Evolutionary conservation across 306 rosid genomes (phyloP).

Genomic region (Corylus avellana): DNA sequence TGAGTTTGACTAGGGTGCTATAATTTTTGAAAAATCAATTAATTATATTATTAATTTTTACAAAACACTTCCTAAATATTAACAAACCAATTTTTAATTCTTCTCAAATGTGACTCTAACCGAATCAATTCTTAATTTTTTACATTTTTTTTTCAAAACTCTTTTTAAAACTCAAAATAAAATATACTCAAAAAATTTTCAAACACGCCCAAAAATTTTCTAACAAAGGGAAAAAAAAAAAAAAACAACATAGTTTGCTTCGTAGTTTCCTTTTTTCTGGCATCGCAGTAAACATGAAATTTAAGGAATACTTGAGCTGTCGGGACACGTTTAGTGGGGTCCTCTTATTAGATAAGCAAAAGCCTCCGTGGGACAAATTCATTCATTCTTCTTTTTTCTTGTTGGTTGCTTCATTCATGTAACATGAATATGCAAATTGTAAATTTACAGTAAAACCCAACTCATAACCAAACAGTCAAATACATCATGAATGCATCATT

Average conservation of each 20-base stretch:
- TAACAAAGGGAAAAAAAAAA: background rate
- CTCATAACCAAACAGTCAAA: background rate
- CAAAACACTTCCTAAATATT: too few species aligned
- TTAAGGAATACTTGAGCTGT: constrained; percentile 28
- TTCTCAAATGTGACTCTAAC: too few species aligned
- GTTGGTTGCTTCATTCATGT: constrained; percentile 52
- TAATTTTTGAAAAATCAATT: too few species aligned
- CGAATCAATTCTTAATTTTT: too few species aligned
- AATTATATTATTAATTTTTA: too few species aligned
- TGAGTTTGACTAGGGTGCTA: too few species aligned
- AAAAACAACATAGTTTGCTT: background rate
- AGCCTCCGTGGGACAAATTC: constrained; percentile 20
- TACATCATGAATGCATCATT: background rate
- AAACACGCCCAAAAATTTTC: background rate
- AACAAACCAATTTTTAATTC: too few species aligned
- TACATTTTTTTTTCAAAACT: too few species aligned
- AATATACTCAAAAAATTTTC: too few species aligned
- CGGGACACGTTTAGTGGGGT: constrained; percentile 47
- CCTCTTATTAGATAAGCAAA: constrained; percentile 16
- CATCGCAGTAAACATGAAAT: background rate
- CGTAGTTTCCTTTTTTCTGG: background rate
- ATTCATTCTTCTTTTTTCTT: constrained; percentile 14
- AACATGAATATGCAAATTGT: constrained; percentile 26
- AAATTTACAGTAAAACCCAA: background rate
- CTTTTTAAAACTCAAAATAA: too few species aligned